Evolutionary conservation across 177 flowering plant genomes (phyloP), one percentile per base, ranked within the genome.

Genomic region (Vitis hybrid): DNA sequence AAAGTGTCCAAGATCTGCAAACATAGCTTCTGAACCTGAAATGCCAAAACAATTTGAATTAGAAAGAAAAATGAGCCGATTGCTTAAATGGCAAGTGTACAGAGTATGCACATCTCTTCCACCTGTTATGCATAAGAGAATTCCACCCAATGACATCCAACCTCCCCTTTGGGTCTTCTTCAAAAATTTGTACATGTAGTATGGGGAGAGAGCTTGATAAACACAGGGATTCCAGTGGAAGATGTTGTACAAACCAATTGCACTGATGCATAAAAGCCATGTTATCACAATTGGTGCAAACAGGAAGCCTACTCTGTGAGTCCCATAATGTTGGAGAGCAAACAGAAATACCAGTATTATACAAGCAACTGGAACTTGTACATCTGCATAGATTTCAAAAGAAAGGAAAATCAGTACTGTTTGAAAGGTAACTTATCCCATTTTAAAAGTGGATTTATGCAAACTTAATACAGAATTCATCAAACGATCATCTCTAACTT

Each of bases 121-220:
- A 88, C 91, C 92, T 77, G 92, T 88, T 14, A 88, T 88, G 55
- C 90, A 88, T 65, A 88, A 65, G 19, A 89, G 74, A 68, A 89
- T 85, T 26, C 93, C 93, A 31, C 93, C 93, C 75, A 87, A 70
- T 29, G 93, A 87, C 90, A 89, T 87, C 93, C 93, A 89, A 48
- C 93, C 93, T 50, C 78, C 72, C 56, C 65, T 76, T 57, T 71
- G 86, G 8, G 90, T 89, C 78, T 87, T 89, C 74, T 78, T 87
- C 69, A 89, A 50, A 74, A 88, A 88, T 61, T 84, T 88, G 73
- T 81, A 88, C 87, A 87, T 88, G 77, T 87, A 83, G 65, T 81
- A 79, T 1, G 92, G 92, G 26, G 90, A 88, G 16, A 88, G 84
- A 49, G 92, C 92, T 72, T 70, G 76, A 74, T 80, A 88, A 31